Evolutionary conservation across 345 rosid species (phyloP).

Genomic region (Eucalyptus tenuipes): DNA sequence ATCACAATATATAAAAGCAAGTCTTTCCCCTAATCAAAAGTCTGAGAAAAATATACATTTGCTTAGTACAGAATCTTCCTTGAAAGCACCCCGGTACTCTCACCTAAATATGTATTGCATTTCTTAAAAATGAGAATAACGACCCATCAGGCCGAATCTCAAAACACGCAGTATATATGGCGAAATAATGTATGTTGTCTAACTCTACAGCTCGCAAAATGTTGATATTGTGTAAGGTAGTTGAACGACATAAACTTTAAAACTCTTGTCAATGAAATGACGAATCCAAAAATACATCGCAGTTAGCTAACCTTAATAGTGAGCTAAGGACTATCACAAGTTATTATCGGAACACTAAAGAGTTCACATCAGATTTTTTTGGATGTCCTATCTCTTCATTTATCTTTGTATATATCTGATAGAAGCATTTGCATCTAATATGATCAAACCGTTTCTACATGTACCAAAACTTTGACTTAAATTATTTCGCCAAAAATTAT

Average conservation of each 20-base stretch:
- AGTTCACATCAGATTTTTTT: background rate
- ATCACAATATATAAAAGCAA: background rate
- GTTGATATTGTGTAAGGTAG: background rate
- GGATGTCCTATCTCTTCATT: background rate
- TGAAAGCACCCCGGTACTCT: background rate
- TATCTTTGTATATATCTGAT: no score
- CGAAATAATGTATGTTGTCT: background rate
- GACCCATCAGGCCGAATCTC: background rate
- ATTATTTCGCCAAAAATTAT: no score
- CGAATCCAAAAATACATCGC: background rate
- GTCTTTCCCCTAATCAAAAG: background rate
- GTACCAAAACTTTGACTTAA: background rate
- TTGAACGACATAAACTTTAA: background rate
- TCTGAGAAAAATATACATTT: background rate
- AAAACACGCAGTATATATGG: background rate
- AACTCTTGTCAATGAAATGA: background rate
- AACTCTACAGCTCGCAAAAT: no score
- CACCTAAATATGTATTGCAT: background rate
- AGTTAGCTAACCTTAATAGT: background rate
- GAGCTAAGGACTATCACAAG: background rate
- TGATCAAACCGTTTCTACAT: no score
- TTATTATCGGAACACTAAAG: no score
- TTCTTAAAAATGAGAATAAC: background rate
- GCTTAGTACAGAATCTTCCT: background rate
- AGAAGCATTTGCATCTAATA: background rate